Percentiles rank a stretch among this genome's conserved stretches.
Conservation (phyloP, 306 rosid genomes). For the Begonia peltatifolia region DNA sequence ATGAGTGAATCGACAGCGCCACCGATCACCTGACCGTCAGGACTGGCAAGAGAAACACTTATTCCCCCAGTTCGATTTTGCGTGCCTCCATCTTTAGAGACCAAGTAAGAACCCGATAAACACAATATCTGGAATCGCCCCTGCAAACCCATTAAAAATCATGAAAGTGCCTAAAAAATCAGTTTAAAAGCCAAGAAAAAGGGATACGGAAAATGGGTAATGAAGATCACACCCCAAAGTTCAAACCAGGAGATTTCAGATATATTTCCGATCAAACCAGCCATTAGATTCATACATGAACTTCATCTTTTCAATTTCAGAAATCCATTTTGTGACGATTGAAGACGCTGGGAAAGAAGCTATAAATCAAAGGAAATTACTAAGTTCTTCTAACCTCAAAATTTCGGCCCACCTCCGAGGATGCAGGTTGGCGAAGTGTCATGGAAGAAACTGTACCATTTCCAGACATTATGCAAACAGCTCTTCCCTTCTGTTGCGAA, state of each 20-base stretch:
- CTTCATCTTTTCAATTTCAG: neutral
- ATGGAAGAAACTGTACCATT: constrained; percentile 66
- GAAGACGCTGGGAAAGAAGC: no score
- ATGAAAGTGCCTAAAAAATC: neutral
- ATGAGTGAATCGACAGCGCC: constrained; percentile 63
- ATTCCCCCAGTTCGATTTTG: constrained; percentile 68
- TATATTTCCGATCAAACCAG: no score
- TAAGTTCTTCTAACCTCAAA: constrained; percentile 39
- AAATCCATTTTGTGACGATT: no score
- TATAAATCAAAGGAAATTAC: no score
- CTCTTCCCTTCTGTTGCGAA: constrained; percentile 83
- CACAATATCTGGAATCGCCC: constrained; percentile 83
- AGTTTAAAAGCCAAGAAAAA: neutral
- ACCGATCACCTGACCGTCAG: constrained; percentile 80
- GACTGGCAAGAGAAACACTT: constrained; percentile 76
- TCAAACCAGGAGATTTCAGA: no score
- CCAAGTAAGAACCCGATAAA: constrained; percentile 89
- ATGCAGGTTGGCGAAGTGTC: constrained; percentile 73
- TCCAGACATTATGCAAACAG: constrained; percentile 75
- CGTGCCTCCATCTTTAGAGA: constrained; percentile 76
- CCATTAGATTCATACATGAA: no score
- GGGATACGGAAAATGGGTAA: no score
- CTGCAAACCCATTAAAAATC: constrained; percentile 24
- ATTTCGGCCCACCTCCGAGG: constrained; percentile 39
- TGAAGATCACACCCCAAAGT: no score